Evolutionary conservation across 345 rosid species (phyloP).

Genomic region (Streptanthus diversifolius): DNA sequence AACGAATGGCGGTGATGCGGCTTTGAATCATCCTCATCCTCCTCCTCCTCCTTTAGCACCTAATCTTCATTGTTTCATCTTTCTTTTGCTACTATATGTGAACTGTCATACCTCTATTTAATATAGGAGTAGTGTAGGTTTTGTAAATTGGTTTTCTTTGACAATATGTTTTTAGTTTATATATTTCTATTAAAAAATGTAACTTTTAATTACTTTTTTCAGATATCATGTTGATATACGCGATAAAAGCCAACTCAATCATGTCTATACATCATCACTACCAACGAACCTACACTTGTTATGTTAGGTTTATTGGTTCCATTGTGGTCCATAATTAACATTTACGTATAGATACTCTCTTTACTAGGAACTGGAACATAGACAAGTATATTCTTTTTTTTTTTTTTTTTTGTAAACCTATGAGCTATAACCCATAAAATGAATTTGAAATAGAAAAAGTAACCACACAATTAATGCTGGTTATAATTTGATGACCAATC

Average conservation of each 20-base stretch:
- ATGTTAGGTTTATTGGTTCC: slow-evolving; percentile 18
- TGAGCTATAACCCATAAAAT: neutral
- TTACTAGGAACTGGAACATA: neutral
- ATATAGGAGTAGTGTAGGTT: neutral
- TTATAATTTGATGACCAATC: slow-evolving; percentile 4
- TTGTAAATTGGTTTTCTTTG: neutral
- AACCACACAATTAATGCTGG: neutral
- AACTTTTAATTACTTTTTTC: neutral
- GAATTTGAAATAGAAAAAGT: neutral
- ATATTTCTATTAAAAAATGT: neutral
- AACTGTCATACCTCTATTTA: neutral
- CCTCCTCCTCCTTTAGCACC: slow-evolving; percentile 9
- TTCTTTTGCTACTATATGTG: neutral
- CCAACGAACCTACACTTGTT: slow-evolving; percentile 7
- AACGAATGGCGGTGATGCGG: slow-evolving; percentile 30
- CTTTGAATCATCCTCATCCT: slow-evolving; percentile 3
- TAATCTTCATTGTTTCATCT: slow-evolving; percentile 8
- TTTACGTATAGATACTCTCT: neutral
- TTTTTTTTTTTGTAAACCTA: neutral
- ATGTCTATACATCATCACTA: slow-evolving; percentile 4
- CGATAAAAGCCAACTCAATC: slow-evolving; percentile 18
- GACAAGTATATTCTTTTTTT: neutral
- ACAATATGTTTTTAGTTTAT: neutral
- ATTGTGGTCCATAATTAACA: slow-evolving; percentile 21
- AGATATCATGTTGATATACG: neutral